Base-by-base conservation (phyloP, 768 basidiomycete species). In the Boletus rex-veris region DNA sequence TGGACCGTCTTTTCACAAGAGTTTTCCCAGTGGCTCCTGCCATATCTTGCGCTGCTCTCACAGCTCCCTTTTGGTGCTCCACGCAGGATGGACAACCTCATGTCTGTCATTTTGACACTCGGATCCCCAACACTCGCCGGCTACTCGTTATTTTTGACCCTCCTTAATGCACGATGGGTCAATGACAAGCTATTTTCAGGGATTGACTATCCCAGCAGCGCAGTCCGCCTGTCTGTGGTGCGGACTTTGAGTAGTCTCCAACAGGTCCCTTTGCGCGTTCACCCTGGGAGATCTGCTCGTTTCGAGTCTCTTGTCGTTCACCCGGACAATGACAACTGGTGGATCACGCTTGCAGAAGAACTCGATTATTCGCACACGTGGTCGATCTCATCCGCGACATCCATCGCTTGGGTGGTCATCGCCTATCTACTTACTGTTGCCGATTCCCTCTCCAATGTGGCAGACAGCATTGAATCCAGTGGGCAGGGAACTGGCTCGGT, bases 11-110 rank as follows among this genome's bases (percentile, higher is more conserved):
- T 67, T 45, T 45, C 68, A 0, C 74, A 75, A 43, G 66, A 75
- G 43, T 78, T 74, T 57, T 66, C 70, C 9, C 58, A 76, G 0
- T 80, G 79, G 79, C 65, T 80, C 3, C 51, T 80, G 7, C 79
- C 79, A 7, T 79, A 76, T 70, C 70, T 80, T 12, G 77, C 79
- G 1, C 55, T 80, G 8, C 64, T 80, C 18, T 77, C 78, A 0
- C 78, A 78, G 44, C 72, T 80, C n/a, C 80, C 78, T 0, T 80
- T 78, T 24, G 77, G 77, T 8, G 69, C 73, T 30, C 65, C 57
- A 11, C 70, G 71, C 47, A 71, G 62, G 26, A 56, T 69, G n/a
- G 75, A 77, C 18, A 77, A 79, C 48, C 61, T 79, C 37, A 66
- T 71, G 55, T 73, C 76, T 8, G 71, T 73, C 18, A 14, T 80